Evolutionary conservation across 306 rosid genomes (phyloP).

Genomic region (Ochetophila trinervis): DNA sequence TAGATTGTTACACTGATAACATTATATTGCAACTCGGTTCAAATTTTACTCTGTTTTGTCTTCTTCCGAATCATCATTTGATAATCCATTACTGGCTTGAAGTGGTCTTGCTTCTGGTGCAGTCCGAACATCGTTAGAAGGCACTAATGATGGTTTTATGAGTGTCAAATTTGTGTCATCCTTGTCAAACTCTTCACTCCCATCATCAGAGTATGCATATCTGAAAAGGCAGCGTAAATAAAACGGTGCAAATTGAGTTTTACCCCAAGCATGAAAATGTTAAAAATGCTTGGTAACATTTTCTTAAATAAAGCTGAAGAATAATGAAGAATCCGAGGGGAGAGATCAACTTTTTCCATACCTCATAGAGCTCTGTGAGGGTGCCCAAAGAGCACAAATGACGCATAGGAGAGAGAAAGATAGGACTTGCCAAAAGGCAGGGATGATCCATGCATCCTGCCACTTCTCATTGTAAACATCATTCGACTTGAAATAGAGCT

Average conservation of each 20-base stretch:
- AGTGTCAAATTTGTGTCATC: conserved; percentile 73
- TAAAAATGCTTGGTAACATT: background rate
- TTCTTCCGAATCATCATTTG: conserved; percentile 72
- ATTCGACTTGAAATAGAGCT: conserved; percentile 81
- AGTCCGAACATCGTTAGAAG: conserved; percentile 57
- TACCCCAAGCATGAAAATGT: conserved; percentile 2
- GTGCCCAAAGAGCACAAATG: conserved; percentile 90
- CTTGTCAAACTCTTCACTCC: conserved; percentile 74
- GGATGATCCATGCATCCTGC: conserved; percentile 93
- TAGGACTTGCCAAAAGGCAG: conserved; percentile 95
- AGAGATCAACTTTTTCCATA: conserved; percentile 17
- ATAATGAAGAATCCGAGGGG: background rate
- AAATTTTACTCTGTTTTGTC: conserved; percentile 67
- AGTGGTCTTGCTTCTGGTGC: conserved; percentile 46
- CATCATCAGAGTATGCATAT: conserved; percentile 71
- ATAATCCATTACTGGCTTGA: conserved; percentile 37
- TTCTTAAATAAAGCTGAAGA: conserved; percentile 3
- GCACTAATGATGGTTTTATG: conserved; percentile 69
- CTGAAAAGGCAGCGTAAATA: conserved; percentile 31
- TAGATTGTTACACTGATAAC: conserved; percentile 25
- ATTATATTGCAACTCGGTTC: conserved; percentile 23
- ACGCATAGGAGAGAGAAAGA: conserved; percentile 78
- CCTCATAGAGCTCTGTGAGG: conserved; percentile 90
- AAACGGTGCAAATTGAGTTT: background rate
- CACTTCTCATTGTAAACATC: conserved; percentile 84